phyloP scores from a whole-genome alignment of 1,284 basidiomycete species.

The Anthracocystis panici-leucophaei region DNA sequence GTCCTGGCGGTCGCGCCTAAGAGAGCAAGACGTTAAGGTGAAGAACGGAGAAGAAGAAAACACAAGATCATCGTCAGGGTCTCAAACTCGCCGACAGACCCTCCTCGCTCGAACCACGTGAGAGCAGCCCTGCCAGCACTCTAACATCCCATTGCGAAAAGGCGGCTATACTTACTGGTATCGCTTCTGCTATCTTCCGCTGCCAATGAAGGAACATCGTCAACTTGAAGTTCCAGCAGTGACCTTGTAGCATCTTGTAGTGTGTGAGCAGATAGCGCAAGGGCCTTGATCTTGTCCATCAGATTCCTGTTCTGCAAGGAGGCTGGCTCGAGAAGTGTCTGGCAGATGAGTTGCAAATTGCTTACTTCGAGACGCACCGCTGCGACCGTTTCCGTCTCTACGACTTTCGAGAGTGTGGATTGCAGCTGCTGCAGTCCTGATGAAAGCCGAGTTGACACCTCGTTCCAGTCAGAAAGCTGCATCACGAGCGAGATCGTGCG shows the following conservation, averaged over 20 bases:
- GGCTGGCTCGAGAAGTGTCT: slow-evolving; percentile 6
- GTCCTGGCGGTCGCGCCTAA: slow-evolving; percentile 9
- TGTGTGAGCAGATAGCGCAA: slow-evolving; percentile 6
- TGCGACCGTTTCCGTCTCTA: slow-evolving; percentile 15
- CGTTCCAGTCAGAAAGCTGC: background rate
- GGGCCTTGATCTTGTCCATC: slow-evolving; percentile 2
- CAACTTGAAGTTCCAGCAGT: slow-evolving; percentile 20
- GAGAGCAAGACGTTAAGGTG: background rate
- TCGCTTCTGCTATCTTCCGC: slow-evolving; percentile 5
- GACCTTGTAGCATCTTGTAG: slow-evolving; percentile 7
- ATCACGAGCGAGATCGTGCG: slow-evolving; percentile 17
- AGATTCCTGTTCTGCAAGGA: background rate
- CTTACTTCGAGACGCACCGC: slow-evolving; percentile 23
- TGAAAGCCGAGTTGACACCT: background rate
- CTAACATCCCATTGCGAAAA: slow-evolving; percentile 6
- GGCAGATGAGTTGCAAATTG: slow-evolving; percentile 33
- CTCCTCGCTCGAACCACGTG: slow-evolving; percentile 24
- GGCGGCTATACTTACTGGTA: slow-evolving; percentile 18
- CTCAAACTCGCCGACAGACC: slow-evolving; percentile 7
- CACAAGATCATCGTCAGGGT: background rate
- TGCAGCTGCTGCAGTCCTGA: slow-evolving; percentile 10
- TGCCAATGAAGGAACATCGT: background rate
- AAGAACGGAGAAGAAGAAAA: background rate
- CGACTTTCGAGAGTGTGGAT: slow-evolving; percentile 10
- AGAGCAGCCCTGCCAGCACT: background rate